These are phyloP conservation scores for Aspergillus persii DNA, from an alignment of 2,329 filamentous ascomycete species.

Conservation along the genomic window DNA sequence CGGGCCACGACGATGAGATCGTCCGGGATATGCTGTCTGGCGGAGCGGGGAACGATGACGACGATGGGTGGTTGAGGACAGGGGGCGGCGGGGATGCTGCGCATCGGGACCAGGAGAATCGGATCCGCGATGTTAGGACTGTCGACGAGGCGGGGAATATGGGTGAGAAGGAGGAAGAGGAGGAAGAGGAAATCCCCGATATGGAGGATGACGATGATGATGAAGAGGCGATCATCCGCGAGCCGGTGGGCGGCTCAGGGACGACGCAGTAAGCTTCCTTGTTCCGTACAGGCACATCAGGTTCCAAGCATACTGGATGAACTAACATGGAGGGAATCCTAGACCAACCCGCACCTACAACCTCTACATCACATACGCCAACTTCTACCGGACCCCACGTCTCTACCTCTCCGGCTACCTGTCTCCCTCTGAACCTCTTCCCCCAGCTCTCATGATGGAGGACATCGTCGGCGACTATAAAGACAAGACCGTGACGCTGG, in stretches of 20 bases:
- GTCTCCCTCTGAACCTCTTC: constrained; percentile 73
- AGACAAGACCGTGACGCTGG: constrained; percentile 96
- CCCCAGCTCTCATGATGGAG: constrained; percentile 88
- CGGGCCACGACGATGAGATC: constrained; percentile 79
- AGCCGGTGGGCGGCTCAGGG: constrained; percentile 53
- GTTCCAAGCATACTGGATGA: neutral
- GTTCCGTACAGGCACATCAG: neutral
- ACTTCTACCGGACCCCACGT: constrained; percentile 93
- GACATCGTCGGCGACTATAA: constrained; percentile 96
- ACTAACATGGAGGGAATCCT: constrained; percentile 2
- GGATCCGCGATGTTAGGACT: constrained; percentile 77
- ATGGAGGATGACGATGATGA: constrained; percentile 97
- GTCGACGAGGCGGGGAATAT: constrained; percentile 87
- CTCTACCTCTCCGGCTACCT: constrained; percentile 92
- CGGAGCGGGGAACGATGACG: constrained; percentile 53
- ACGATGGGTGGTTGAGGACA: constrained; percentile 90
- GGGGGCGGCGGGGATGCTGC: constrained; percentile 64
- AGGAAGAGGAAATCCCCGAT: constrained; percentile 81
- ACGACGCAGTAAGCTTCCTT: constrained; percentile 53
- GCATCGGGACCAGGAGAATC: constrained; percentile 67
- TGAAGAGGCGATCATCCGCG: constrained; percentile 91
- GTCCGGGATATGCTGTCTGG: constrained; percentile 72
- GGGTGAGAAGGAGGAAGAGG: constrained; percentile 65
- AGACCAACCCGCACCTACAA: constrained; percentile 91
- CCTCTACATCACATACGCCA: constrained; percentile 96